Percentiles rank a stretch among this genome's conserved stretches.
These are phyloP conservation scores for Auxenochlorella pyrenoidosa DNA, from an alignment of 139 green algal genomes.

Conservation along the genomic window DNA sequence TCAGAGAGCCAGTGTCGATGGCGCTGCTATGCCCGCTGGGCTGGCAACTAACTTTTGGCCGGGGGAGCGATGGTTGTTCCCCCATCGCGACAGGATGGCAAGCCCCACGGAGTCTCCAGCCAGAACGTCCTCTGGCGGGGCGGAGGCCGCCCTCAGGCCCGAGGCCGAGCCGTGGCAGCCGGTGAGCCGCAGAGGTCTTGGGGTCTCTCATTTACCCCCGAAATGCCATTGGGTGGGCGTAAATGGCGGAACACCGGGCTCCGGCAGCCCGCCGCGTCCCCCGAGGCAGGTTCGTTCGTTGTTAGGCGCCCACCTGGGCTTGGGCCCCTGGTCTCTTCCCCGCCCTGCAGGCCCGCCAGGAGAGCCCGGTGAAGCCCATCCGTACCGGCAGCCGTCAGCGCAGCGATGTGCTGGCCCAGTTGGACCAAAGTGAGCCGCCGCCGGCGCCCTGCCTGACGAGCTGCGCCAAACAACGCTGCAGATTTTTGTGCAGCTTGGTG, in stretches of 20 bases:
- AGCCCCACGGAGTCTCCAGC: background rate
- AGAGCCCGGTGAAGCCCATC: conserved; percentile 18
- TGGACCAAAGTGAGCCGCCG: conserved; percentile 33
- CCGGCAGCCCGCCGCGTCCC: background rate
- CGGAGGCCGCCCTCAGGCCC: background rate
- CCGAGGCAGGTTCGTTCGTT: background rate
- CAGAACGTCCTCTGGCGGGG: background rate
- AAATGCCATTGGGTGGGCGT: background rate
- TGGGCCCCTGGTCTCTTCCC: background rate
- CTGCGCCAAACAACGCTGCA: too few relatives aligned
- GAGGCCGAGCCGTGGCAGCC: background rate
- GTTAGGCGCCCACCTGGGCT: background rate
- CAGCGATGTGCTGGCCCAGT: conserved; percentile 10
- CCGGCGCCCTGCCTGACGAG: background rate
- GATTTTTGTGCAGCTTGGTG: too few relatives aligned
- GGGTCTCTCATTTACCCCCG: background rate
- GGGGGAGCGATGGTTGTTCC: background rate
- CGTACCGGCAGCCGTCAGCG: background rate
- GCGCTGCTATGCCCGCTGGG: background rate
- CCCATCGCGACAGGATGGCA: background rate
- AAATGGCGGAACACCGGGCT: background rate
- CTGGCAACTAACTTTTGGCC: too few relatives aligned
- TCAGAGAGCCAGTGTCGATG: too few relatives aligned
- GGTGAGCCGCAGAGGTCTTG: background rate
- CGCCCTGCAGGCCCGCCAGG: background rate